These are phyloP conservation scores for Penicillium argentinense DNA, from an alignment of 495 filamentous ascomycete genomes.

Conservation along the genomic window DNA sequence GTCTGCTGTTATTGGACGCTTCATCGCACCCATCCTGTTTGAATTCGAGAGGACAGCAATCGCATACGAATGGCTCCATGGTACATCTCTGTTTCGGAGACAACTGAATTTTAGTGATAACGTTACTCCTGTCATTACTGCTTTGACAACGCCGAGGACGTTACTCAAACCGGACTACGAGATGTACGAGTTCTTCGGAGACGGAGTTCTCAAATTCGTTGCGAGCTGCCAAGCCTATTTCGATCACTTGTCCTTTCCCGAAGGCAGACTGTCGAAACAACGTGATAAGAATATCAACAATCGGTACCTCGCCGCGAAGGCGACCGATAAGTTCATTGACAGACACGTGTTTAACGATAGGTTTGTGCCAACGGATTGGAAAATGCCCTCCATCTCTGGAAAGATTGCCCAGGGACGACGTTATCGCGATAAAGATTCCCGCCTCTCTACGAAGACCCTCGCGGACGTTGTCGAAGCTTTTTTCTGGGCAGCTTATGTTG, in stretches of 20 bases:
- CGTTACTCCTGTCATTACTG: slow-evolving; percentile 72
- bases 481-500: slow-evolving; percentile 73
- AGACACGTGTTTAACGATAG: slow-evolving; percentile 67
- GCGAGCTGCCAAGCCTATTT: slow-evolving; percentile 67
- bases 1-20: too few species aligned
- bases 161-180: slow-evolving; percentile 75
- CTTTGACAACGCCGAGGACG: slow-evolving; percentile 70
- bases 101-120: too few species aligned
- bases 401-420: slow-evolving; percentile 9
- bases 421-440: too few species aligned
- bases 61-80: too few species aligned
- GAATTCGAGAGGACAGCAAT: too few species aligned
- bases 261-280: slow-evolving; percentile 69
- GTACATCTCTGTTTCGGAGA: too few species aligned
- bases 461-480: slow-evolving; percentile 90
- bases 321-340: too few species aligned
- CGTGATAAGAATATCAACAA: slow-evolving; percentile 78
- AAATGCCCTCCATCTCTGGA: slow-evolving; percentile 59
- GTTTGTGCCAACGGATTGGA: slow-evolving; percentile 74
- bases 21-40: too few species aligned
- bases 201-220: slow-evolving; percentile 78
- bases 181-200: slow-evolving; percentile 85
- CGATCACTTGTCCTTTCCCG: slow-evolving; percentile 68
- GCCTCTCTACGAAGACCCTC: slow-evolving; percentile 73
- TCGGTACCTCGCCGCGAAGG: slow-evolving; percentile 60